These are phyloP conservation scores for Phylloporus sp. DNA, from an alignment of 768 basidiomycete species.

Conservation along the genomic window DNA sequence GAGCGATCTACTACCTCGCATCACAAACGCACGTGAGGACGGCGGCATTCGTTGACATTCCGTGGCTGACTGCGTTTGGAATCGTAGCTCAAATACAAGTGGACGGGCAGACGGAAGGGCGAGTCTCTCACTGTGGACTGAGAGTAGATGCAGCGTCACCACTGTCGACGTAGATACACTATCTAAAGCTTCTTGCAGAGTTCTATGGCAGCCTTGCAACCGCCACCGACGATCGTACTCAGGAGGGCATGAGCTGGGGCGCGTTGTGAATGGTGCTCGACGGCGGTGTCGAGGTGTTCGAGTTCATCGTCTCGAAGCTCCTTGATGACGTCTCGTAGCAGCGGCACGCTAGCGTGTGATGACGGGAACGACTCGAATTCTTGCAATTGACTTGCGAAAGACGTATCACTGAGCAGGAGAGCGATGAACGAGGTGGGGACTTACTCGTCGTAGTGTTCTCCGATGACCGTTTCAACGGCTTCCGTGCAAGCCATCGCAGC, in stretches of 20 bases:
- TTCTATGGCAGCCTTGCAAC: constrained; percentile 88
- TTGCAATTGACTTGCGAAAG: constrained; percentile 64
- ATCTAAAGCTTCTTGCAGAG: constrained; percentile 74
- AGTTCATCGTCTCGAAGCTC: constrained; percentile 95
- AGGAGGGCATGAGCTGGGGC: constrained; percentile 90
- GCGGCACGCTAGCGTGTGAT: constrained; percentile 71
- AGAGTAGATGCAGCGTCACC: constrained; percentile 3
- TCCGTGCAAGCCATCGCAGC: constrained; percentile 99
- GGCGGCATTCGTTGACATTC: constrained; percentile 26
- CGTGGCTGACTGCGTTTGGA: constrained; percentile 3
- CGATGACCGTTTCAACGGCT: constrained; percentile 95
- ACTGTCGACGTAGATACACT: background rate
- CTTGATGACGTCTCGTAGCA: constrained; percentile 64
- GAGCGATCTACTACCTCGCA: constrained; percentile 44
- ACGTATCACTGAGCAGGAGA: constrained; percentile 6
- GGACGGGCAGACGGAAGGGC: constrained; percentile 47
- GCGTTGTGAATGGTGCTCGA: constrained; percentile 80
- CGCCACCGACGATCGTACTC: constrained; percentile 76
- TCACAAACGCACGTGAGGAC: constrained; percentile 31
- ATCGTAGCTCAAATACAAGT: constrained; percentile 48
- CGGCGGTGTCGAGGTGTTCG: constrained; percentile 88
- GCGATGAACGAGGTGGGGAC: constrained; percentile 31
- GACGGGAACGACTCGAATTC: constrained; percentile 59
- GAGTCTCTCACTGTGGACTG: constrained; percentile 35
- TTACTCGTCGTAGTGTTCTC: constrained; percentile 97